These are phyloP conservation scores for Selaginella tamariscina DNA, from an alignment of 75 land plant genomes.

Conservation along the genomic window DNA sequence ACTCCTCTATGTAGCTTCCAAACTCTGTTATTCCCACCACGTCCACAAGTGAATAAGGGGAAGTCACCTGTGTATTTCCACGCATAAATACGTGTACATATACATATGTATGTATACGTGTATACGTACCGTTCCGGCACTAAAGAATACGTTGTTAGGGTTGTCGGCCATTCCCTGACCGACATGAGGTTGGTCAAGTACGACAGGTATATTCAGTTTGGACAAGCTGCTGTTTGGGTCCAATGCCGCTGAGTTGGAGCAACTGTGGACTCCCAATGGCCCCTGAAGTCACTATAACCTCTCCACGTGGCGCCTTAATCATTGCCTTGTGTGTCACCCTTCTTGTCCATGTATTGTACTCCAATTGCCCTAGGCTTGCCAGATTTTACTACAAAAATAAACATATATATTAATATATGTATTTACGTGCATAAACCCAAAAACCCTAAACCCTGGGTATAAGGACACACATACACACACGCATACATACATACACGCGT, in stretches of 20 bases:
- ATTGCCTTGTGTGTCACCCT: conserved; percentile 1
- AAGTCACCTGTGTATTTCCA: too few species aligned
- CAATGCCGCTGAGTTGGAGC: conserved; percentile 4
- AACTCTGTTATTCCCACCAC: conserved; percentile 6
- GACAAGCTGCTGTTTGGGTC: neutral
- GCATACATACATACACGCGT: too few species aligned
- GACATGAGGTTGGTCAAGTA: neutral
- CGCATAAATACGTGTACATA: too few species aligned
- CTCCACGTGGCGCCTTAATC: neutral
- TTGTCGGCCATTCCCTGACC: conserved; percentile 8
- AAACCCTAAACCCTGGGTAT: too few species aligned
- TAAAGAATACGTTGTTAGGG: conserved; percentile 6
- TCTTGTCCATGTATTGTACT: conserved; percentile 10
- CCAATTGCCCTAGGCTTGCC: conserved; percentile 11
- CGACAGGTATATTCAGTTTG: neutral
- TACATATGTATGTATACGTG: too few species aligned
- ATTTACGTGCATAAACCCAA: too few species aligned
- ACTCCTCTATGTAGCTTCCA: conserved; percentile 11
- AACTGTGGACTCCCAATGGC: conserved; percentile 9
- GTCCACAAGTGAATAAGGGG: neutral
- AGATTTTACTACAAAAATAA: neutral
- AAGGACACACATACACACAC: too few species aligned
- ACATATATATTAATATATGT: too few species aligned
- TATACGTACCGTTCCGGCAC: neutral
- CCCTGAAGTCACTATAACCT: neutral